phyloP scores from a whole-genome alignment of 2,329 filamentous ascomycete species.

The Pseudopithomyces maydicus region DNA sequence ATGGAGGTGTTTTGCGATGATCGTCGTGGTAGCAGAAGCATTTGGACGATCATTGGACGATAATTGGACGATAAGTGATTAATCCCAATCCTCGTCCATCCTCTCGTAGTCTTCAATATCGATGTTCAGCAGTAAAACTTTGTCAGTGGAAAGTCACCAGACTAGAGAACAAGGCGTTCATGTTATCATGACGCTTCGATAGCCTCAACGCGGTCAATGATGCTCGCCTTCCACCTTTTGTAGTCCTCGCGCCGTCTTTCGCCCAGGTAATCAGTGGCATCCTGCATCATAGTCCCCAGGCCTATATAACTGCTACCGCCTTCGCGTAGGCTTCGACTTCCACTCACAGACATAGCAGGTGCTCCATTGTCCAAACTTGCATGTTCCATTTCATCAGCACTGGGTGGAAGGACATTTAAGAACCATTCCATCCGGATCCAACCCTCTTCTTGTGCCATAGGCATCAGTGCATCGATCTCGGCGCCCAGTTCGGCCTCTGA shows the following conservation, averaged over 20 bases:
- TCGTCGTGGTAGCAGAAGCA: too few species aligned
- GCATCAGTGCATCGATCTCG: constrained; percentile 40
- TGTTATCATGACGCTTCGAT: constrained; percentile 44
- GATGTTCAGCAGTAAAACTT: too few species aligned
- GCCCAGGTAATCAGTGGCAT: constrained; percentile 72
- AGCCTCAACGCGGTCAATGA: constrained; percentile 62
- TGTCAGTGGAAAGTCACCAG: not conserved
- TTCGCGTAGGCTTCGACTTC: constrained; percentile 49
- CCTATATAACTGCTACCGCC: constrained; percentile 53
- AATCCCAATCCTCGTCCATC: too few species aligned
- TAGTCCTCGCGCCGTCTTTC: constrained; percentile 67
- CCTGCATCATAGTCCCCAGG: constrained; percentile 73
- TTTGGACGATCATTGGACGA: too few species aligned
- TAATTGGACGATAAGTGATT: too few species aligned
- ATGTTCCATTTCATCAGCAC: constrained; percentile 33
- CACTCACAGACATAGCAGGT: constrained; percentile 25
- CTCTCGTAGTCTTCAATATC: too few species aligned
- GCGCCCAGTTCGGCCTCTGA: constrained; percentile 50
- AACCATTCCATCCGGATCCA: constrained; percentile 62
- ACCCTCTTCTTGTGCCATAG: constrained; percentile 39
- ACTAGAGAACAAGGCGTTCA: not conserved
- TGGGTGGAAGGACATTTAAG: constrained; percentile 55
- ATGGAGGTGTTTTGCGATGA: too few species aligned
- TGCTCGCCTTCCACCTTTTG: constrained; percentile 65
- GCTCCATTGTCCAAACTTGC: constrained; percentile 33